Base-by-base conservation (phyloP, 78 protist species). In the Mastigamoeba balamuthi region DNA sequence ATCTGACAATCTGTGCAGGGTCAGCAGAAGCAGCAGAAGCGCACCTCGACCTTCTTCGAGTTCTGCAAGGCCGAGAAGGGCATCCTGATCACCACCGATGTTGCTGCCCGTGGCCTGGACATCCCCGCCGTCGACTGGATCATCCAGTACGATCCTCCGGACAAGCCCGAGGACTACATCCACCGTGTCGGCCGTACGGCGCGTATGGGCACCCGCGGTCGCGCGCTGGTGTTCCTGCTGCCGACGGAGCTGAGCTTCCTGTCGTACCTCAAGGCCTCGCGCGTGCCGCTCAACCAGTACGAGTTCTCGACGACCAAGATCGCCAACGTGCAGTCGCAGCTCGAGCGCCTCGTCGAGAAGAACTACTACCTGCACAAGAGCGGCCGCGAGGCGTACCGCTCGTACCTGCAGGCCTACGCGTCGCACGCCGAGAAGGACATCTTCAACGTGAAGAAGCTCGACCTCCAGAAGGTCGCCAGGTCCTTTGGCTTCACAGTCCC, bases 71-170 rank as follows among this genome's bases (percentile, higher is more conserved):
- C 98, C 0, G 66, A 86, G 40, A 58, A 44, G 8, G 99, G 99
- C 65, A 91, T 94, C 9, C 83, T 97, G 8, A 75, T 98, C 9
- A 92, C 94, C 70, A 98, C 99, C 0, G 99, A 98, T 75, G 98
- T 98, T 33, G 99, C 99, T 0, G 99, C 99, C 0, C 92, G 99
- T 28, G 99, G 99, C 7, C 77, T 98, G 1, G 99, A 98, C 85
- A 95, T 98, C 63, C 99, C 98, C 5, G 72, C 53, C 0, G 99
- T 97, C 10, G 99, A 98, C 78, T 95, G 99, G 98, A 93, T 96
- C 63, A 72, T 96, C 39, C 99, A 97, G 88, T 98, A 39, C 69
- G 99, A 98, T 74, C 99, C 99, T 23, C 98, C 99, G 2, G 98
- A 93, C 69, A 98, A 93, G 66, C 95, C 97, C 17, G 77, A 77